phyloP scores from a whole-genome alignment of 768 basidiomycete genomes.

The Termitomyces sp. region DNA sequence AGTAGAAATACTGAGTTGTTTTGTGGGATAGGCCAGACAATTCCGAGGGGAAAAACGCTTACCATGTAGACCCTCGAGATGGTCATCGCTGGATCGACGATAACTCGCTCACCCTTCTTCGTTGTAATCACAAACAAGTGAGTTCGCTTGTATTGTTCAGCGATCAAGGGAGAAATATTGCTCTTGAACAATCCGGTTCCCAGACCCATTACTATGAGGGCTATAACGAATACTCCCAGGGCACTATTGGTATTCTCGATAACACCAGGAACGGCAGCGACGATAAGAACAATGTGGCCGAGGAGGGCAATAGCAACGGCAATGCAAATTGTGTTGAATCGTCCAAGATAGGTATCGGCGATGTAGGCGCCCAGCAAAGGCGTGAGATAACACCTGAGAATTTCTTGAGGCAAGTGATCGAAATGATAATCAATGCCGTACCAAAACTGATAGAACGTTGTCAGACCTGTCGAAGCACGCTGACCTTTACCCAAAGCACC shows the following conservation, averaged over 20 bases:
- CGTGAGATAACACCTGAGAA: conserved; percentile 54
- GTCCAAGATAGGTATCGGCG: conserved; percentile 69
- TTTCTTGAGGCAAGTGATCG: neutral
- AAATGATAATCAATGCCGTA: conserved; percentile 19
- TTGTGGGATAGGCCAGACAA: neutral
- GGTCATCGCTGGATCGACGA: conserved; percentile 68
- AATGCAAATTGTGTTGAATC: conserved; percentile 70
- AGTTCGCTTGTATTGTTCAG: conserved; percentile 66
- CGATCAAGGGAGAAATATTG: conserved; percentile 75
- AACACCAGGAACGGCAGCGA: conserved; percentile 64
- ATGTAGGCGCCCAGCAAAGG: conserved; percentile 71
- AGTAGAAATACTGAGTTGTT: conserved; percentile 52
- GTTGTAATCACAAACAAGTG: conserved; percentile 49
- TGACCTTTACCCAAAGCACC: conserved; percentile 70
- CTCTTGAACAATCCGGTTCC: conserved; percentile 74
- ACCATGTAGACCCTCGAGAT: conserved; percentile 74
- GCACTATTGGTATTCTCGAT: conserved; percentile 9
- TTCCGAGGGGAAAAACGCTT: conserved; percentile 17
- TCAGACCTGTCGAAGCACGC: conserved; percentile 67
- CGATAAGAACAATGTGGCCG: conserved; percentile 64
- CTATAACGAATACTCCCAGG: conserved; percentile 29
- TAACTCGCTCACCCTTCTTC: conserved; percentile 61
- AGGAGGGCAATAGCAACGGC: conserved; percentile 57
- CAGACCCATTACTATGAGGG: conserved; percentile 58
- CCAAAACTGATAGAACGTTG: conserved; percentile 73